These are phyloP conservation scores for Sanghuangporus baumii DNA, from an alignment of 1,284 basidiomycete genomes.

Conservation along the genomic window DNA sequence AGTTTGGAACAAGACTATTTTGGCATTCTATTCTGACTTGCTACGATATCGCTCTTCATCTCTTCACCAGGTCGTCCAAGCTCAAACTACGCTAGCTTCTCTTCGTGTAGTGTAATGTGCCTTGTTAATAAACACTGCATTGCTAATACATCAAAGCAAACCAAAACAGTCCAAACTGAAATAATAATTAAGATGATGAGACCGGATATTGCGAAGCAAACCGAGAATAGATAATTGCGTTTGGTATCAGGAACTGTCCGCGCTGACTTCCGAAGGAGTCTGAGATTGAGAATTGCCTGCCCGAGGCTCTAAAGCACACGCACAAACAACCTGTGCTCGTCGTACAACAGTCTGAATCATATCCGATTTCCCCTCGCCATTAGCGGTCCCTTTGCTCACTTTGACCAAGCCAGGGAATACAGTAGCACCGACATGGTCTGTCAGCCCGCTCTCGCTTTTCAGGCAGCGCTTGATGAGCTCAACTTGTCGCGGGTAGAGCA, in stretches of 20 bases:
- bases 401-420: constrained; percentile 83
- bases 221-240: neutral
- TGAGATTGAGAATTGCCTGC: constrained; percentile 16
- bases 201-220: neutral
- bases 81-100: constrained; percentile 65
- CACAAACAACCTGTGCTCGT: constrained; percentile 78
- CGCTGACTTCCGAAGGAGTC: constrained; percentile 2
- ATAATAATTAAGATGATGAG: neutral
- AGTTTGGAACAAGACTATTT: neutral
- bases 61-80: constrained; percentile 64
- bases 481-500: constrained; percentile 60
- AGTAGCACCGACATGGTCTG: constrained; percentile 69
- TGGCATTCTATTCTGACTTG: neutral
- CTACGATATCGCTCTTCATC: constrained; percentile 1
- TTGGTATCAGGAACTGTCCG: constrained; percentile 3
- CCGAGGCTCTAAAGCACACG: constrained; percentile 52
- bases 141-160: neutral
- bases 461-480: constrained; percentile 76
- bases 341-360: constrained; percentile 67
- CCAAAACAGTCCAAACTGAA: neutral
- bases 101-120: constrained; percentile 36
- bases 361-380: constrained; percentile 36
- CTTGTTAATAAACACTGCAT: constrained; percentile 1
- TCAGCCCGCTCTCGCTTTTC: constrained; percentile 62
- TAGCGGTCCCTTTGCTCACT: constrained; percentile 42